These are phyloP conservation scores for Begonia loranthoides DNA, from an alignment of 306 rosid genomes.

Conservation along the genomic window DNA sequence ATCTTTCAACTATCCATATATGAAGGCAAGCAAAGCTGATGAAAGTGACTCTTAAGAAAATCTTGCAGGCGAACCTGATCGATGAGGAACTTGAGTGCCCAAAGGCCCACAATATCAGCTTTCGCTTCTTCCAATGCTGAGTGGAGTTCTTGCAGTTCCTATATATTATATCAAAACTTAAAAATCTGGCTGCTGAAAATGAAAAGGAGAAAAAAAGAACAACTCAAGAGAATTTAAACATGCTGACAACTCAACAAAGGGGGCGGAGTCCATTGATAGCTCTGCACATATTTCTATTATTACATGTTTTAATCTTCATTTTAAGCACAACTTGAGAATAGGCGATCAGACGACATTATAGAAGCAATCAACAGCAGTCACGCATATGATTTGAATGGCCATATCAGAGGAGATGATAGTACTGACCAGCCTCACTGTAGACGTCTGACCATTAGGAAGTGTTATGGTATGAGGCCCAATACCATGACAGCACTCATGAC, in stretches of 20 bases:
- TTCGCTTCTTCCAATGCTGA: constrained; percentile 94
- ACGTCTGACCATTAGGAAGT: constrained; percentile 76
- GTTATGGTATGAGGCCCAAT: constrained; percentile 87
- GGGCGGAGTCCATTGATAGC: no score
- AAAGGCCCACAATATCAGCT: constrained; percentile 95
- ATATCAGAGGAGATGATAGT: constrained; percentile 8
- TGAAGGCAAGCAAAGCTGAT: no score
- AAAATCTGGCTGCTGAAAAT: no score
- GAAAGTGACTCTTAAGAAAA: not conserved
- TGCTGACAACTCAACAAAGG: no score
- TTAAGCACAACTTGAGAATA: no score
- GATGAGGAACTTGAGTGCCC: constrained; percentile 75
- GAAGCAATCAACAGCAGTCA: no score
- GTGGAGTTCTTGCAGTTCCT: constrained; percentile 93
- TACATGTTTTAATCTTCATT: no score
- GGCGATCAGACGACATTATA: no score
- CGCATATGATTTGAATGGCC: no score
- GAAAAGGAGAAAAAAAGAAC: not conserved
- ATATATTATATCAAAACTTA: constrained; percentile 1
- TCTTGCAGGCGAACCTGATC: constrained; percentile 34
- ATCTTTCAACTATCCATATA: no score
- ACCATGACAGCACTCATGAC: constrained; percentile 99
- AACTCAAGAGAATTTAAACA: no score
- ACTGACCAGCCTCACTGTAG: constrained; percentile 93
- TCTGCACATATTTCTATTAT: no score